phyloP scores from a whole-genome alignment of 2,329 filamentous ascomycete species.

The Neophaeococcomyces mojaviensis region DNA sequence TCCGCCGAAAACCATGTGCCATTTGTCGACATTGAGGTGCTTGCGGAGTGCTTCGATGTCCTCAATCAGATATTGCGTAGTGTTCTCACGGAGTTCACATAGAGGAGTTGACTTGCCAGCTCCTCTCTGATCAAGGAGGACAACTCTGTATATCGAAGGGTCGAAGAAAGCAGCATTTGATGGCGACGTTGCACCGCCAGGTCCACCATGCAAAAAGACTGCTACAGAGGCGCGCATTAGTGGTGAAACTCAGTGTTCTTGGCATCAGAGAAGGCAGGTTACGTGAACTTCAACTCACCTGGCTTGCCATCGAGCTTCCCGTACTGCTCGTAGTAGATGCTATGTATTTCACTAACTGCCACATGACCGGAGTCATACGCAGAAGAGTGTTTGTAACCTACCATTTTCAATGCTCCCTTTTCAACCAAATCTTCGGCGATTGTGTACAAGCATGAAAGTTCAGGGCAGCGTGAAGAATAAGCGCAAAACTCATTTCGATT shows the following conservation, averaged over 20 bases:
- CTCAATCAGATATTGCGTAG: constrained; percentile 37
- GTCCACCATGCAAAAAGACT: constrained; percentile 40
- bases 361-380: constrained; percentile 30
- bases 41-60: constrained; percentile 40
- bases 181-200: constrained; percentile 32
- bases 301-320: constrained; percentile 32
- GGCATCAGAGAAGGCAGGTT: background rate
- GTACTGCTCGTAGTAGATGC: constrained; percentile 34
- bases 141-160: constrained; percentile 36
- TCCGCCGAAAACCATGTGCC: constrained; percentile 42
- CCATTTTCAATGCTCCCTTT: no score
- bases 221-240: constrained; percentile 20
- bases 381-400: constrained; percentile 28
- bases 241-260: background rate
- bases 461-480: no score
- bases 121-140: constrained; percentile 43
- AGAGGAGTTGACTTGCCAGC: constrained; percentile 37
- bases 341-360: constrained; percentile 29
- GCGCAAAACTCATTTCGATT: no score
- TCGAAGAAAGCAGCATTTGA: constrained; percentile 37
- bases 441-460: no score
- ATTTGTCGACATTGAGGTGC: constrained; percentile 37
- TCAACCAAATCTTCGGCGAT: no score
- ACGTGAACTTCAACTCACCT: constrained; percentile 22
- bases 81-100: constrained; percentile 38